A percentile compares a stretch with the other conserved stretches of the same genome.
Conservation (phyloP, 768 basidiomycete genomes). For the Serendipita sp. region DNA sequence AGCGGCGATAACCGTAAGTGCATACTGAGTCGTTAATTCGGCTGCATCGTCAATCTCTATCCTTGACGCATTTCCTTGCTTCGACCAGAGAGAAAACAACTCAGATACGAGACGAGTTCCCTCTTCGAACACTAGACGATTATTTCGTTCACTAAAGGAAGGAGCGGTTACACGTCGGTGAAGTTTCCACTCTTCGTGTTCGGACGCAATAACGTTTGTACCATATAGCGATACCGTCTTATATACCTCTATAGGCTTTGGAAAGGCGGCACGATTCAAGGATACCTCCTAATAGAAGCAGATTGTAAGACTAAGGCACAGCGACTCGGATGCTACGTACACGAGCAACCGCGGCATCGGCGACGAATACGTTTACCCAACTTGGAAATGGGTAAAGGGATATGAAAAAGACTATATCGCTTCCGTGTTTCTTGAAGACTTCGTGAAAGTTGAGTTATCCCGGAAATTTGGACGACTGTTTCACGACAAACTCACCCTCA, state of each 20-base stretch:
- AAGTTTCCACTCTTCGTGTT: not conserved
- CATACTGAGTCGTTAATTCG: not conserved
- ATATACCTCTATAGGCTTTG: not conserved
- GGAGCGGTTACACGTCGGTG: not conserved
- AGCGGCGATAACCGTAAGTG: constrained; percentile 20
- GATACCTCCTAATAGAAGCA: not conserved
- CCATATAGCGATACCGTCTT: not conserved
- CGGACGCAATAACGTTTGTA: constrained; percentile 1
- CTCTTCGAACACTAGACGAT: constrained; percentile 33
- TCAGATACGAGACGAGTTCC: constrained; percentile 27
- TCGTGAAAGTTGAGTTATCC: too few species aligned
- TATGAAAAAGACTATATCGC: not conserved
- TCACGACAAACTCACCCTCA: too few species aligned
- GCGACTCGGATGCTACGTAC: not conserved
- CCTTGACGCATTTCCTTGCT: not conserved
- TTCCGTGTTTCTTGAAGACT: not conserved
- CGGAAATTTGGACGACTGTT: too few species aligned
- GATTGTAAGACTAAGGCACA: too few species aligned
- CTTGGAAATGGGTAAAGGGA: not conserved
- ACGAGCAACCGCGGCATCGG: not conserved
- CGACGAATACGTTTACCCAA: not conserved
- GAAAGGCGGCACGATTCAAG: not conserved
- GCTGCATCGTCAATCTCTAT: not conserved
- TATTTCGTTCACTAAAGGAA: constrained; percentile 18
- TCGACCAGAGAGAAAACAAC: constrained; percentile 19